Percentiles rank a stretch among this genome's conserved stretches.
These are phyloP conservation scores for Aspergillus flavus DNA, from an alignment of 2,329 filamentous ascomycete genomes.

Conservation along the genomic window DNA sequence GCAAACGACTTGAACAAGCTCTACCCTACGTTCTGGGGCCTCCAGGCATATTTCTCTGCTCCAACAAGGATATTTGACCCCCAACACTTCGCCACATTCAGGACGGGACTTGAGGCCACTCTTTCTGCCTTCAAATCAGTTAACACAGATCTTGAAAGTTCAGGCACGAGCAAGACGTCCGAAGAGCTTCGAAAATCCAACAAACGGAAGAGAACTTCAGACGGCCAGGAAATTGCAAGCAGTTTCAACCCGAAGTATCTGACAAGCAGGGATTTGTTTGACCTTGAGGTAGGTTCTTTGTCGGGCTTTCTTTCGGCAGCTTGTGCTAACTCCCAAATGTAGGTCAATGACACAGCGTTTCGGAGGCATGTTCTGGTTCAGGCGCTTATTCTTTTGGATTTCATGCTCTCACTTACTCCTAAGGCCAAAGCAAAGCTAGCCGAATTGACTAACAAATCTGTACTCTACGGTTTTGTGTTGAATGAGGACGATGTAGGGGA, in stretches of 20 bases:
- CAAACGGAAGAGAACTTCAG: slow-evolving; percentile 70
- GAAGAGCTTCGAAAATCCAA: slow-evolving; percentile 66
- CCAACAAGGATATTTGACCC: slow-evolving; percentile 79
- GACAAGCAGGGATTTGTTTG: slow-evolving; percentile 95
- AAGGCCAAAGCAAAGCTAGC: slow-evolving; percentile 78
- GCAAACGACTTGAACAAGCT: slow-evolving; percentile 71
- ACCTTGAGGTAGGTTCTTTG: slow-evolving; percentile 71
- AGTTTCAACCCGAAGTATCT: slow-evolving; percentile 97
- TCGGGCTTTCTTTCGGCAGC: not conserved
- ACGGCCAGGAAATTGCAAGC: slow-evolving; percentile 65
- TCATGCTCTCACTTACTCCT: slow-evolving; percentile 85
- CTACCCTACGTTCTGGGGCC: slow-evolving; percentile 91
- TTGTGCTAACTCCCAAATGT: slow-evolving; percentile 25
- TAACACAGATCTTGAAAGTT: slow-evolving; percentile 68
- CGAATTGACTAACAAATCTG: slow-evolving; percentile 78
- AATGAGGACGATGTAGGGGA: slow-evolving; percentile 75
- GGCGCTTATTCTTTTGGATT: slow-evolving; percentile 90
- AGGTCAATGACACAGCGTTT: slow-evolving; percentile 93
- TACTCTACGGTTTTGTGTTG: slow-evolving; percentile 79
- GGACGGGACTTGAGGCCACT: slow-evolving; percentile 63
- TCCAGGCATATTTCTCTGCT: slow-evolving; percentile 90
- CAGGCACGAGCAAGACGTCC: slow-evolving; percentile 57
- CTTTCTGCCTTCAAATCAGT: slow-evolving; percentile 75
- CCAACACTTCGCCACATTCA: slow-evolving; percentile 67
- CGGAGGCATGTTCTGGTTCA: slow-evolving; percentile 93